Percentiles rank a stretch among this genome's conserved stretches.
These are phyloP conservation scores for Turritis glabra DNA, from an alignment of 345 rosid species.

Conservation along the genomic window DNA sequence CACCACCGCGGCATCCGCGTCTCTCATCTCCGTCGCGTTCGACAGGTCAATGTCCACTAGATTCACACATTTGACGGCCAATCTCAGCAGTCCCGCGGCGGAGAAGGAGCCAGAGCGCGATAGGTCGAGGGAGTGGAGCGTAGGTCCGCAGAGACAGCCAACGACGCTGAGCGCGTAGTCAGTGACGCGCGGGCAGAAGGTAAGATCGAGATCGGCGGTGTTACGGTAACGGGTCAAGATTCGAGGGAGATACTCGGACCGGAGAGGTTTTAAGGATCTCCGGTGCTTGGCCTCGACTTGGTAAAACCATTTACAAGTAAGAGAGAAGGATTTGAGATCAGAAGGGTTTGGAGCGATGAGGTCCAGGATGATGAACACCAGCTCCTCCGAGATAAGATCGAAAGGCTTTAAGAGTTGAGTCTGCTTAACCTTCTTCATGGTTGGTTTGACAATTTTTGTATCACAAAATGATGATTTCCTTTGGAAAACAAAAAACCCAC, in stretches of 20 bases:
- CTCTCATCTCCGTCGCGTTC: conserved; percentile 46
- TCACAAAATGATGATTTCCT: too few relatives aligned
- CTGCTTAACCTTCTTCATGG: conserved; percentile 32
- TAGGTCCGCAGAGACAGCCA: conserved; percentile 33
- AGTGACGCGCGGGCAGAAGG: conserved; percentile 45
- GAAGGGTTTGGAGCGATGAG: conserved; percentile 38
- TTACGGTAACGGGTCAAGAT: conserved; percentile 33
- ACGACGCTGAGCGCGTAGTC: conserved; percentile 42
- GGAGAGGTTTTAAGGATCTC: conserved; percentile 38
- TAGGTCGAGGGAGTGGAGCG: conserved; percentile 39
- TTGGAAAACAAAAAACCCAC: neutral
- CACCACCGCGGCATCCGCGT: conserved; percentile 42
- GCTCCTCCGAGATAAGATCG: conserved; percentile 46
- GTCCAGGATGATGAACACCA: conserved; percentile 46
- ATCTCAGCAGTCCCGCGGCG: conserved; percentile 39
- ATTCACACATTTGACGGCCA: conserved; percentile 36
- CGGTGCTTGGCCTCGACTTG: conserved; percentile 46
- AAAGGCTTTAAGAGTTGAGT: conserved; percentile 28
- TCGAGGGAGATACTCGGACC: conserved; percentile 42
- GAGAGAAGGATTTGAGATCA: conserved; percentile 52
- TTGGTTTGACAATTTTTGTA: too few relatives aligned
- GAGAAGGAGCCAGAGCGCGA: conserved; percentile 47
- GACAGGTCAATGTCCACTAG: conserved; percentile 45
- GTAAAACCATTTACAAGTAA: conserved; percentile 42
- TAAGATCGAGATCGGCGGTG: conserved; percentile 45